These are phyloP conservation scores for Noccaea bulbosa DNA, from an alignment of 345 rosid species.

Conservation along the genomic window DNA sequence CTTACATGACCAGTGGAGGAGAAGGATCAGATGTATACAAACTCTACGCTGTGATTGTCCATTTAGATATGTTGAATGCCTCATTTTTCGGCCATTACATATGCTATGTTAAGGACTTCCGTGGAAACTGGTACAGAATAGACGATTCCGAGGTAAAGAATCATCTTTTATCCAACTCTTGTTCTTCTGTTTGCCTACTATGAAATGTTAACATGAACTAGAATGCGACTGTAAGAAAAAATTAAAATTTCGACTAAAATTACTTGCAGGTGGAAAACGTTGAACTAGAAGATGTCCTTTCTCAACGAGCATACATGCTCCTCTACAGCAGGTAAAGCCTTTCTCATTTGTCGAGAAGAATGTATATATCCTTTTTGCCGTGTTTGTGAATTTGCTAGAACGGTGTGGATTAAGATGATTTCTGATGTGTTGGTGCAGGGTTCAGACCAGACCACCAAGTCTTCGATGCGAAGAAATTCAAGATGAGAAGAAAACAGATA, in stretches of 20 bases:
- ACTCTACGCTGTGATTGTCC: conserved; percentile 95
- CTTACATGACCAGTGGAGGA: conserved; percentile 78
- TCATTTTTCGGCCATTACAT: conserved; percentile 96
- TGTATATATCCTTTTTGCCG: background rate
- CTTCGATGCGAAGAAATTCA: conserved; percentile 51
- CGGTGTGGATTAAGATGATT: background rate
- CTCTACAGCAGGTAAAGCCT: conserved; percentile 76
- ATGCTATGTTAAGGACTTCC: conserved; percentile 83
- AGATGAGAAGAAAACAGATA: conserved; percentile 43
- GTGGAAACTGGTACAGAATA: conserved; percentile 81
- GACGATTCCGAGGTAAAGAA: conserved; percentile 81
- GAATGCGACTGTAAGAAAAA: background rate
- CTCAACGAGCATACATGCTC: conserved; percentile 95
- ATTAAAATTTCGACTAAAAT: background rate
- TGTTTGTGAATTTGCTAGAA: conserved; percentile 12
- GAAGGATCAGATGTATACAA: conserved; percentile 74
- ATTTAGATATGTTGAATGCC: conserved; percentile 93
- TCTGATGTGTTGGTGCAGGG: conserved; percentile 49
- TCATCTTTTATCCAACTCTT: conserved; percentile 12
- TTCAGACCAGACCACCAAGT: conserved; percentile 63
- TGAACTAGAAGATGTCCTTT: conserved; percentile 88
- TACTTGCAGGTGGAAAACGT: conserved; percentile 66
- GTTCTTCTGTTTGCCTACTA: background rate
- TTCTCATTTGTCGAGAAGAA: background rate
- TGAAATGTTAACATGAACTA: background rate